Evolutionary conservation across 2,329 filamentous ascomycete species (phyloP), one percentile per base, ranked within the genome.

Genomic region (Cryphonectria japonica): DNA sequence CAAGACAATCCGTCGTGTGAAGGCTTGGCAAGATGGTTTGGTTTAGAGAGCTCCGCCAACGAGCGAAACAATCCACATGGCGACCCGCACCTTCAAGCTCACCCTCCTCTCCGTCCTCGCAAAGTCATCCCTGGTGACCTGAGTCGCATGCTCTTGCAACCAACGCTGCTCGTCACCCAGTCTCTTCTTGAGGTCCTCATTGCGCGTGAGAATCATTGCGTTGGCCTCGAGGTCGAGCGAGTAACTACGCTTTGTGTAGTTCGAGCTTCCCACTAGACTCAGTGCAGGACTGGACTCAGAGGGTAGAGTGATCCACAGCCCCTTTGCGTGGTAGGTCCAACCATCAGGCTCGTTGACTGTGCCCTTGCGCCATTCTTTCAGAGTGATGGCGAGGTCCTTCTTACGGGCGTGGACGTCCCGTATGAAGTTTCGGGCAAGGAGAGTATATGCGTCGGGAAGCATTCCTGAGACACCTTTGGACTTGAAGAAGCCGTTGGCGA

Each of bases 281-380:
- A 98, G 85, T 64, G 91, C 91, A 0, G 94, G 94, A 54, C 90
- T 83, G 50, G 85, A 80, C 63, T 91, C 87, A 1, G 85, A 84
- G 0, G 92, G 88, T 69, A 95, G 85, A 0, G 93, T 93, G 37
- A 98, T 86, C 95, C 95, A 98, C 2, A 98, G 85, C 0, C 96
- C 96, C 81, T 99, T 99, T 64, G 96, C 96, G 77, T 99, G 96
- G 80, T 99, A 99, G 0, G 95, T 98, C 96, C 97, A 99, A 0
- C 94, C 95, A 0, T 85, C 93, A 0, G 92, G 90, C 76, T 94
- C 87, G 26, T 92, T 92, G 2, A 97, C 92, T 0, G 90, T 93
- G 11, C 96, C 96, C 62, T 87, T 86, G 8, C 91, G 88, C 96
- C 96, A 99, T 82, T 99, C 96, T 73, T 93, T 93, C 4, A 99